Evolutionary conservation across 768 basidiomycete genomes (phyloP).

Genomic region (Rhizopogon rudus): DNA sequence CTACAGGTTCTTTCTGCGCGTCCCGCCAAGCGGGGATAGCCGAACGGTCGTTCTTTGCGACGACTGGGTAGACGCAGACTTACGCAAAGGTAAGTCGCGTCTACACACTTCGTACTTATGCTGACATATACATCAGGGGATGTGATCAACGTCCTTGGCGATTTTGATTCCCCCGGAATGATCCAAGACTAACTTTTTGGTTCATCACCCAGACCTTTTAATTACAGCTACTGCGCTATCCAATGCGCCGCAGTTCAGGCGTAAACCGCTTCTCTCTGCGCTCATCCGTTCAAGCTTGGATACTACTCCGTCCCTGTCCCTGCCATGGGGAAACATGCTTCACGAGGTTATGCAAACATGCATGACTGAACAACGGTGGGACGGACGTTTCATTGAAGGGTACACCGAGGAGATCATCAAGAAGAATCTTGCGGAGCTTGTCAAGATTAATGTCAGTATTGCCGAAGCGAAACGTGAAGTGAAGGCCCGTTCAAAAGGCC

Average conservation of each 20-base stretch:
- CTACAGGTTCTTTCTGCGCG: constrained; percentile 42
- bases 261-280: constrained; percentile 78
- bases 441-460: constrained; percentile 51
- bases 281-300: constrained; percentile 57
- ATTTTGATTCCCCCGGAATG: constrained; percentile 27
- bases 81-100: constrained; percentile 47
- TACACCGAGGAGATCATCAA: constrained; percentile 53
- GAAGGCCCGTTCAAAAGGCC: constrained; percentile 54
- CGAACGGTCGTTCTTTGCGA: constrained; percentile 61
- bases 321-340: constrained; percentile 90
- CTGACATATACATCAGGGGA: constrained; percentile 51
- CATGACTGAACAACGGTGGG: constrained; percentile 60
- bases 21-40: constrained; percentile 32
- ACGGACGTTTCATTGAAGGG: constrained; percentile 53
- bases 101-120: background rate
- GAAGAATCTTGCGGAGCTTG: constrained; percentile 53
- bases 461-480: constrained; percentile 67
- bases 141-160: constrained; percentile 71
- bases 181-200: constrained; percentile 65
- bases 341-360: constrained; percentile 90
- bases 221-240: constrained; percentile 88
- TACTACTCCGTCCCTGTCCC: constrained; percentile 57
- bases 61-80: constrained; percentile 69
- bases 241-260: constrained; percentile 74
- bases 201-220: constrained; percentile 90